phyloP scores from a whole-genome alignment of 2,329 filamentous ascomycete genomes.

The Dactylonectria macrodidyma region DNA sequence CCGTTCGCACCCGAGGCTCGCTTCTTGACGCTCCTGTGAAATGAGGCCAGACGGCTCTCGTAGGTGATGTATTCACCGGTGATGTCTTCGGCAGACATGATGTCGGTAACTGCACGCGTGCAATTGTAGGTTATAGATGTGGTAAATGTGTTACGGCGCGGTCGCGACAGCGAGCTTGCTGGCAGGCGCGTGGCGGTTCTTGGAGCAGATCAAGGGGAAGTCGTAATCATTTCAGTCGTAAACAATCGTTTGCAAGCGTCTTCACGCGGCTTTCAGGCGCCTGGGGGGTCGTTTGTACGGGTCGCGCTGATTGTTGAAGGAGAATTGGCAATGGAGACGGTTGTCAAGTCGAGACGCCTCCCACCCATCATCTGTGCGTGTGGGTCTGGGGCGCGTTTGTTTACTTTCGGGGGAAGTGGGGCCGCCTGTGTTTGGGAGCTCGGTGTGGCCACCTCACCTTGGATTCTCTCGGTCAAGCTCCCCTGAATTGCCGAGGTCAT shows the following conservation, averaged over 20 bases:
- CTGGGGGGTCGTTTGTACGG: constrained; percentile 7
- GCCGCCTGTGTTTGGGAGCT: constrained; percentile 32
- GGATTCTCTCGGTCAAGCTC: constrained; percentile 8
- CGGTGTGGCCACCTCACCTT: constrained; percentile 25
- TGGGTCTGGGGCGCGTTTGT: constrained; percentile 51
- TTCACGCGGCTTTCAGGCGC: constrained; percentile 25
- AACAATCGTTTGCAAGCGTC: constrained; percentile 16
- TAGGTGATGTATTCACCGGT: constrained; percentile 72
- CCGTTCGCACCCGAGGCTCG: constrained; percentile 75
- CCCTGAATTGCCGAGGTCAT: not conserved
- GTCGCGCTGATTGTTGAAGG: constrained; percentile 35
- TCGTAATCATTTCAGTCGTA: constrained; percentile 40
- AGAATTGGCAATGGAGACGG: constrained; percentile 33
- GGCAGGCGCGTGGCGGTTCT: constrained; percentile 23
- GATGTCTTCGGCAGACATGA: constrained; percentile 54
- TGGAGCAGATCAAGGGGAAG: constrained; percentile 31
- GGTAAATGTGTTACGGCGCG: constrained; percentile 38
- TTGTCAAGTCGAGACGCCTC: constrained; percentile 30
- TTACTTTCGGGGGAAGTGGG: constrained; percentile 48
- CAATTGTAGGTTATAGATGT: constrained; percentile 34
- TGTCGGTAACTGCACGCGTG: constrained; percentile 40
- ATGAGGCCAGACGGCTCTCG: constrained; percentile 85
- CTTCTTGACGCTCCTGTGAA: constrained; percentile 78
- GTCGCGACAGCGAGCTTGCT: constrained; percentile 27
- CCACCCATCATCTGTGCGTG: constrained; percentile 31